Base-by-base conservation (phyloP, 1,284 basidiomycete genomes). In the Pterulicium gracile region DNA sequence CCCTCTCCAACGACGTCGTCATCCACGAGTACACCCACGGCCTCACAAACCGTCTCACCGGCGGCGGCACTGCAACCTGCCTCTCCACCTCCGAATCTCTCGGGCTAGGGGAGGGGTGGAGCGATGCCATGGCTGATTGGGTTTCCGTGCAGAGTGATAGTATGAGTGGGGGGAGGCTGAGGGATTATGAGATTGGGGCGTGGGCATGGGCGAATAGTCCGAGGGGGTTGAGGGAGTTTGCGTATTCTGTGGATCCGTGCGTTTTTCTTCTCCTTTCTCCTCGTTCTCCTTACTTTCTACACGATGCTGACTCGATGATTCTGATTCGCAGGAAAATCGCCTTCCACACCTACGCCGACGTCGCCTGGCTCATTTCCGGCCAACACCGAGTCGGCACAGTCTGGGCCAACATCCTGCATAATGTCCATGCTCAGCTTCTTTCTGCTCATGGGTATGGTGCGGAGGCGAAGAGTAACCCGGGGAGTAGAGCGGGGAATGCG, bases 61-160 rank as follows among this genome's bases (percentile, higher is more conserved):
- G 65, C 17, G 63, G 65, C 40, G 74, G 72, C 5, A 75, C 72
- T 13, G 73, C 63, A n/a, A 57, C 65, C 7, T 76, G 75, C 55
- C 58, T 76, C 15, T 70, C 73, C 52, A 69, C 68, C 3, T 61
- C 58, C 5, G 74, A 76, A 53, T 60, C 73, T 23, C 65, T 64
- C 20, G 73, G 73, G 3, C 60, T 77, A 53, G 73, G 73, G 20
- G 75, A 77, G 60, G 74, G 69, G 5, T 75, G 72, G 73, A 70
- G 68, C 10, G 73, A 76, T 55, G 67, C 72, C 17, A 62, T 76
- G 55, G 72, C 73, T 13, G 65, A 70, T 69, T 70, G 51, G n/a
- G 63, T 57, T n/a, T n/a, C n/a, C n/a, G n/a, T n/a, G n/a, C n/a
- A n/a, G n/a, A n/a, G n/a, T n/a, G n/a, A n/a, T n/a, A n/a, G n/a